Base-by-base conservation (phyloP, 2,329 filamentous ascomycete species). In the Clarireedia monteithiana region DNA sequence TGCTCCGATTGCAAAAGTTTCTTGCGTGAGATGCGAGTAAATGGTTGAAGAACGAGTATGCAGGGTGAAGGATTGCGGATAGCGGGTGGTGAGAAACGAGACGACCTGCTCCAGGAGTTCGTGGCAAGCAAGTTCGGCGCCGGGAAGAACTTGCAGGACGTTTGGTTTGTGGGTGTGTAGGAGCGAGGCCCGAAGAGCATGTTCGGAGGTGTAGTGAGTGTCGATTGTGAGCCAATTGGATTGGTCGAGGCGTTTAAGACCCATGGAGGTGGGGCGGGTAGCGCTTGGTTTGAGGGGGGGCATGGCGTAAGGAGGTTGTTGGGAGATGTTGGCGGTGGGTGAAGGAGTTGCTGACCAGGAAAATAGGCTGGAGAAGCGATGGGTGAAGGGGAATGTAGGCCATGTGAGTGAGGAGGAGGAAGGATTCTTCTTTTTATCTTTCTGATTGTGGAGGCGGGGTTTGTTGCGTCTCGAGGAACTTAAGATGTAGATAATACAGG, bases 191-290 rank as follows among this genome's bases (percentile, higher is more conserved):
- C 77, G 72, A 7, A 76, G 68, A 2, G 63, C 58, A 59, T 77
- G 73, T 59, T 75, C 72, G 12, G 71, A 66, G 49, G 71, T 67
- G 58, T 78, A 78, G 27, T 71, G 70, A 12, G 72, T 69, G 59
- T 79, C 75, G 48, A 80, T 63, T 0, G 70, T 73, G 12, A 80
- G 69, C 77, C 77, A 80, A 55, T 77, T 75, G 20, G 67, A 62
- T 23, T 64, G 61, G 39, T 75, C 73, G n/a, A 77, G 66, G 55
- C 71, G 74, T 53, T 69, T 71, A 15, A 80, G 68, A 15, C 76
- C 75, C 71, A 78, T 77, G 60, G 74, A 74, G 47, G 75, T 72
- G 30, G 70, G 68, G 48, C 57, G 55, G 1, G 53, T 24, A 20
- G 53, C 27, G n/a, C 27, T 47, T 30, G 48, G 48, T 23, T 52